phyloP scores from a whole-genome alignment of 352 stramenopile genomes.

The Globisporangium acanthophoron region DNA sequence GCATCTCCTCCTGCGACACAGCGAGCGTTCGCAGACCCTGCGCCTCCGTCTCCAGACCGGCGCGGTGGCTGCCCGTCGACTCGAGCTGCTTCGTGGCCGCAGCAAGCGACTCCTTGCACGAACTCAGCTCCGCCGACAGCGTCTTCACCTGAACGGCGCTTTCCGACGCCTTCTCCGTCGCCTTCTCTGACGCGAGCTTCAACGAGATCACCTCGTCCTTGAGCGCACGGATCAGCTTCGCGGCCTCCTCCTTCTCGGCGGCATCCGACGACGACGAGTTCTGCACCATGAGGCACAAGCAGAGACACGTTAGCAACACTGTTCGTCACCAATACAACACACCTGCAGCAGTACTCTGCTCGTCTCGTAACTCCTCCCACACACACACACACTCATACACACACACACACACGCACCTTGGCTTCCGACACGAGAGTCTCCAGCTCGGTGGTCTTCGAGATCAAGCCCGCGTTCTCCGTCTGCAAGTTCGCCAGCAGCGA shows the following conservation, averaged over 20 bases:
- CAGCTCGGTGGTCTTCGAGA: conserved; percentile 21
- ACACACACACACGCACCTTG: conserved; percentile 4
- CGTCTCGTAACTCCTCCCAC: no score
- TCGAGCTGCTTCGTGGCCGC: conserved; percentile 34
- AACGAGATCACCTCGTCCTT: conserved; percentile 49
- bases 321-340: background rate
- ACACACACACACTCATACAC: background rate
- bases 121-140: conserved; percentile 27
- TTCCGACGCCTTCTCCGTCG: conserved; percentile 18
- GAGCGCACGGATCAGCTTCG: conserved; percentile 27
- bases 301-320: background rate
- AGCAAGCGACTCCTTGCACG: conserved; percentile 24
- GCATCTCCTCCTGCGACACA: conserved; percentile 50
- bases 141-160: conserved; percentile 30
- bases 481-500: conserved; percentile 26
- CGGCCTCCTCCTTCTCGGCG: conserved; percentile 36
- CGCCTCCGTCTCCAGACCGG: conserved; percentile 28
- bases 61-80: conserved; percentile 19
- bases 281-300: conserved; percentile 5
- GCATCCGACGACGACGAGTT: conserved; percentile 12
- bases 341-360: background rate
- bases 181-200: conserved; percentile 36
- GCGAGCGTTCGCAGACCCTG: conserved; percentile 31
- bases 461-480: conserved; percentile 10
- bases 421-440: conserved; percentile 14